Conservation (phyloP, 2,329 filamentous ascomycete genomes). For the Coniochaeta sp. region DNA sequence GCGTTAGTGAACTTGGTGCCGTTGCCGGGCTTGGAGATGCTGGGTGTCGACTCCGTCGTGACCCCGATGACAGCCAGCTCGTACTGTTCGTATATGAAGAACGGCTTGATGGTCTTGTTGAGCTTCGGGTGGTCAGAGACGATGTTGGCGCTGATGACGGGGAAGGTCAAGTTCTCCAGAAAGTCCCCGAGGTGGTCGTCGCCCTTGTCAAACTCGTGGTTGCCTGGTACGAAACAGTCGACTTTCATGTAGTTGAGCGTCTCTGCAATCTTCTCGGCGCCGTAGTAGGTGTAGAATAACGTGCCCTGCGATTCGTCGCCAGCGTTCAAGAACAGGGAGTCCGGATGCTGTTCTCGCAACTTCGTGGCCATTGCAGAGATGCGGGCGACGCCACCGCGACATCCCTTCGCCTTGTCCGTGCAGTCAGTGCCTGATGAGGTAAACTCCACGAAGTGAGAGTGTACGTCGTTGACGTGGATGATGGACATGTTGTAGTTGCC, state of each 20-base stretch:
- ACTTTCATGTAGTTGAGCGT: slow-evolving; percentile 60
- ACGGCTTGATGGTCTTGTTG: slow-evolving; percentile 58
- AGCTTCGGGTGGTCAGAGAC: slow-evolving; percentile 51
- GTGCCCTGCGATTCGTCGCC: slow-evolving; percentile 68
- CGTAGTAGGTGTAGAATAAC: slow-evolving; percentile 60
- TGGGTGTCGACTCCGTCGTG: slow-evolving; percentile 51
- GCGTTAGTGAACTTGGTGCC: slow-evolving; percentile 53
- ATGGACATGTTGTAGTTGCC: slow-evolving; percentile 54
- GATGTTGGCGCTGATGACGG: slow-evolving; percentile 57
- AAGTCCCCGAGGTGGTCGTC: slow-evolving; percentile 57
- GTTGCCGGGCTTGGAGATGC: slow-evolving; percentile 51
- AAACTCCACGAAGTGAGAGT: slow-evolving; percentile 60
- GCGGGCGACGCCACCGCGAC: slow-evolving; percentile 58
- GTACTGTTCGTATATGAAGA: slow-evolving; percentile 56
- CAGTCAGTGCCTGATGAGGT: slow-evolving; percentile 56
- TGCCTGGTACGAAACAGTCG: slow-evolving; percentile 61
- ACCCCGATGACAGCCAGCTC: slow-evolving; percentile 57
- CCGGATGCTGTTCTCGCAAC: slow-evolving; percentile 48
- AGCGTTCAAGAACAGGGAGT: slow-evolving; percentile 56
- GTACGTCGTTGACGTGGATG: slow-evolving; percentile 65
- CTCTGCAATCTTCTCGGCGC: slow-evolving; percentile 61
- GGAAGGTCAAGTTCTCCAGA: slow-evolving; percentile 57
- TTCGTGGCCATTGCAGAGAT: slow-evolving; percentile 54
- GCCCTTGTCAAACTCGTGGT: slow-evolving; percentile 61
- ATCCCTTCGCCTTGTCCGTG: slow-evolving; percentile 46